Evolutionary conservation across 768 basidiomycete species (phyloP).

Genomic region (Termitomyces sp.): DNA sequence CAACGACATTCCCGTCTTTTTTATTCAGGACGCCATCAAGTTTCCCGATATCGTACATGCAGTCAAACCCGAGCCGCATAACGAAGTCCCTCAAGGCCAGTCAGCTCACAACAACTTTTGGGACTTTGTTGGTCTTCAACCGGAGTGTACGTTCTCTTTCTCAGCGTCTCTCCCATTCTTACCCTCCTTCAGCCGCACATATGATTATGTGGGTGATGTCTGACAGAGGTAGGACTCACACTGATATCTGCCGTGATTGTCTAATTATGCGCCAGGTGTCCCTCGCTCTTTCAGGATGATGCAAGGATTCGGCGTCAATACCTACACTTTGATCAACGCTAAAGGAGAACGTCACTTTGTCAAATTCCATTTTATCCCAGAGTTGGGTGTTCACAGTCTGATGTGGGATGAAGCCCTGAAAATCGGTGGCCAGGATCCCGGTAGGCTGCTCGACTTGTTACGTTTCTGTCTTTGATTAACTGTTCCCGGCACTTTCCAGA

Average conservation of each 20-base stretch:
- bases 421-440: constrained; percentile 79
- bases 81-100: constrained; percentile 73
- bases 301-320: constrained; percentile 89
- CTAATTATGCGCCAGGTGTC: constrained; percentile 24
- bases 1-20: constrained; percentile 83
- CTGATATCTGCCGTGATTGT: too few relatives aligned
- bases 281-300: constrained; percentile 88
- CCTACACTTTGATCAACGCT: constrained; percentile 71
- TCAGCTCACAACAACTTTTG: constrained; percentile 83
- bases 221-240: constrained; percentile 52
- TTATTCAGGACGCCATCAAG: constrained; percentile 79
- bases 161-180: background rate
- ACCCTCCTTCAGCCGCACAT: constrained; percentile 46
- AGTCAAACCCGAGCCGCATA: constrained; percentile 82
- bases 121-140: constrained; percentile 76
- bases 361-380: constrained; percentile 84
- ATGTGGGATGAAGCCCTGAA: constrained; percentile 92
- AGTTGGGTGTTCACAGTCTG: constrained; percentile 80
- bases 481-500: constrained; percentile 38
- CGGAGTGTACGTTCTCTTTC: constrained; percentile 46
- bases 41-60: constrained; percentile 87
- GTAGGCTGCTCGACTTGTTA: constrained; percentile 27
- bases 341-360: constrained; percentile 74
- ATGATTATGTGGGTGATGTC: constrained; percentile 87
- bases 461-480: background rate